Conservation (phyloP, 345 rosid species). For the Populus simonii region DNA sequence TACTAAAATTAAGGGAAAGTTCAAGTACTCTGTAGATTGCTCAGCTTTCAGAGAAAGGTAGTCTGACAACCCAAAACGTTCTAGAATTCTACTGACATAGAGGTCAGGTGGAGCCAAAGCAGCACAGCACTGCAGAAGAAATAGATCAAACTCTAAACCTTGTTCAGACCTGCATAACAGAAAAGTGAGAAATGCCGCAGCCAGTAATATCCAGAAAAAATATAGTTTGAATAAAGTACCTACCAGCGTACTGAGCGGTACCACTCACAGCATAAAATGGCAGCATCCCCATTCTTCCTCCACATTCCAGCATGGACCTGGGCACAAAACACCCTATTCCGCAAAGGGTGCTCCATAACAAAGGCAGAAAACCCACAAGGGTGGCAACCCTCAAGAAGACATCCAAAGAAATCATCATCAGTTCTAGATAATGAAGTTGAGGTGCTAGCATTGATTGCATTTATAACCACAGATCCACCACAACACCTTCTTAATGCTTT, state of each 20-base stretch:
- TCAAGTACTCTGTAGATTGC: constrained; percentile 59
- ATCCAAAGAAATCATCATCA: constrained; percentile 60
- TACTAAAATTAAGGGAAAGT: constrained; percentile 3
- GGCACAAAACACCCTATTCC: constrained; percentile 83
- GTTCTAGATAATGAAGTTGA: constrained; percentile 29
- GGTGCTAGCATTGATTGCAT: constrained; percentile 24
- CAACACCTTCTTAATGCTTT: constrained; percentile 61
- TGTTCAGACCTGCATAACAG: constrained; percentile 73
- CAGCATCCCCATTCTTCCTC: constrained; percentile 87
- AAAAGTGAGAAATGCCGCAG: constrained; percentile 18
- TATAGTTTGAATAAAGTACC: constrained; percentile 12
- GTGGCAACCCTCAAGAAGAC: constrained; percentile 54
- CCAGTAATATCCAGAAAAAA: neutral
- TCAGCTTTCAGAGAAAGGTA: constrained; percentile 58
- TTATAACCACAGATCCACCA: constrained; percentile 47
- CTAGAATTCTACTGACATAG: constrained; percentile 63
- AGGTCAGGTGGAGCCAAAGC: constrained; percentile 90
- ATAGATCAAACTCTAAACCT: constrained; percentile 91
- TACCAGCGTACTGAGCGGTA: constrained; percentile 83
- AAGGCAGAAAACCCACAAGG: constrained; percentile 79
- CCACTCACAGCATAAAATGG: constrained; percentile 63
- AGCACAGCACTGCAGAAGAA: constrained; percentile 94
- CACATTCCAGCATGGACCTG: constrained; percentile 94
- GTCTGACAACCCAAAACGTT: constrained; percentile 72
- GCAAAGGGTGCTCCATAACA: constrained; percentile 89